phyloP scores from a whole-genome alignment of 805 yeast genomes.

The Wickerhamiella slavikovae region DNA sequence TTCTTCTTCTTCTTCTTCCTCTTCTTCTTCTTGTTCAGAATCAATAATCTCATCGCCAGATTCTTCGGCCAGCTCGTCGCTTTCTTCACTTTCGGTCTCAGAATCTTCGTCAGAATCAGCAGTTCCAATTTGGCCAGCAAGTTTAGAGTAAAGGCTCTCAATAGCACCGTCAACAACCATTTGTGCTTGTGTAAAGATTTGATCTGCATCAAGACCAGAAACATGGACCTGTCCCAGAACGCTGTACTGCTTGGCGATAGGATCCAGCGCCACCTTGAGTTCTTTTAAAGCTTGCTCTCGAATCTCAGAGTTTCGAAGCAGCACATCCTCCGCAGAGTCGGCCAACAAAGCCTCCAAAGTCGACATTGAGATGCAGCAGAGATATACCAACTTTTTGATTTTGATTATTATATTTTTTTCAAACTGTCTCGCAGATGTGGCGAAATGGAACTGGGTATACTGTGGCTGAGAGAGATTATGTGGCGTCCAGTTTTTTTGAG shows the following conservation, averaged over 20 bases:
- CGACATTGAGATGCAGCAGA: no score
- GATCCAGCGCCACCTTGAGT: constrained; percentile 34
- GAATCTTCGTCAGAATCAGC: constrained; percentile 14
- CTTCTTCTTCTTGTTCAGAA: constrained; percentile 7
- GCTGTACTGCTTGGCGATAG: constrained; percentile 30
- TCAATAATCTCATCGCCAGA: constrained; percentile 8
- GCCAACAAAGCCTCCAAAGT: no score
- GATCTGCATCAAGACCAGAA: constrained; percentile 76
- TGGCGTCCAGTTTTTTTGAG: no score
- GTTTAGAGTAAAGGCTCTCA: constrained; percentile 33
- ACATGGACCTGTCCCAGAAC: constrained; percentile 63
- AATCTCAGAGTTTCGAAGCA: constrained; percentile 5
- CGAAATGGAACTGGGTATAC: no score
- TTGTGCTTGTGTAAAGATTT: constrained; percentile 85
- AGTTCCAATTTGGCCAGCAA: constrained; percentile 14
- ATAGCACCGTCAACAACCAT: constrained; percentile 64
- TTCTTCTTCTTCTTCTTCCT: constrained; percentile 10
- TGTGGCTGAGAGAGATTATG: no score
- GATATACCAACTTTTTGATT: no score
- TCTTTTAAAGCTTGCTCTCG: constrained; percentile 12
- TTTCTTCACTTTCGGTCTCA: constrained; percentile 11
- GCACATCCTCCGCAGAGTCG: constrained; percentile 6
- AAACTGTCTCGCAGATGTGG: no score
- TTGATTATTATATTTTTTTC: no score
- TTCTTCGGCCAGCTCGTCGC: constrained; percentile 5